Conservation (phyloP, 345 rosid species). For the Acer campestre region DNA sequence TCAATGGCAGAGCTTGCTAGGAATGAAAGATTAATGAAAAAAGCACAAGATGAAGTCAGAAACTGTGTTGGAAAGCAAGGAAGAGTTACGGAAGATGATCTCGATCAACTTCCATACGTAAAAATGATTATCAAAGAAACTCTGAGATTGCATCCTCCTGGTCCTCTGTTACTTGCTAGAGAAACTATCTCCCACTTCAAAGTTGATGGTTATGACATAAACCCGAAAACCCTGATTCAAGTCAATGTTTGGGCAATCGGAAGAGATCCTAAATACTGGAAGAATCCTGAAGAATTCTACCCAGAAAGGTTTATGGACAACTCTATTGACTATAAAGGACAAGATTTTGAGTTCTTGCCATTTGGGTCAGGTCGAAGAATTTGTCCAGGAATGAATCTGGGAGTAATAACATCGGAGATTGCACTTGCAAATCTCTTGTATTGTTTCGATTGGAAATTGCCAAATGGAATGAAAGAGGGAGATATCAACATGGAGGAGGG, state of each 20-base stretch:
- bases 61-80: conserved; percentile 34
- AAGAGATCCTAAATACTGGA: conserved; percentile 50
- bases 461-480: conserved; percentile 23
- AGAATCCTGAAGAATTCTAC: conserved; percentile 38
- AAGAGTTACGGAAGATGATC: conserved; percentile 34
- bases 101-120: conserved; percentile 37
- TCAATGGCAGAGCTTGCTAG: conserved; percentile 59
- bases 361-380: conserved; percentile 58
- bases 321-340: conserved; percentile 49
- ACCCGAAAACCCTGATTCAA: conserved; percentile 36
- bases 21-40: conserved; percentile 52
- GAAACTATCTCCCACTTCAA: conserved; percentile 35
- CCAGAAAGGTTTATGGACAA: conserved; percentile 50
- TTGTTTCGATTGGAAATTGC: conserved; percentile 29
- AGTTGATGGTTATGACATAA: conserved; percentile 42
- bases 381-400: conserved; percentile 54
- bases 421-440: conserved; percentile 41
- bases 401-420: conserved; percentile 26
- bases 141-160: conserved; percentile 59
- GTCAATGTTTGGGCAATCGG: conserved; percentile 52
- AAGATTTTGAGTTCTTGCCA: conserved; percentile 48
- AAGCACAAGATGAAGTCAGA: conserved; percentile 59
- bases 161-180: conserved; percentile 46
- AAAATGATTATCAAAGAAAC: conserved; percentile 54
- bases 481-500: conserved; percentile 40